phyloP scores from a whole-genome alignment of 2,329 filamentous ascomycete genomes.

The Aspergillus phoenicis region DNA sequence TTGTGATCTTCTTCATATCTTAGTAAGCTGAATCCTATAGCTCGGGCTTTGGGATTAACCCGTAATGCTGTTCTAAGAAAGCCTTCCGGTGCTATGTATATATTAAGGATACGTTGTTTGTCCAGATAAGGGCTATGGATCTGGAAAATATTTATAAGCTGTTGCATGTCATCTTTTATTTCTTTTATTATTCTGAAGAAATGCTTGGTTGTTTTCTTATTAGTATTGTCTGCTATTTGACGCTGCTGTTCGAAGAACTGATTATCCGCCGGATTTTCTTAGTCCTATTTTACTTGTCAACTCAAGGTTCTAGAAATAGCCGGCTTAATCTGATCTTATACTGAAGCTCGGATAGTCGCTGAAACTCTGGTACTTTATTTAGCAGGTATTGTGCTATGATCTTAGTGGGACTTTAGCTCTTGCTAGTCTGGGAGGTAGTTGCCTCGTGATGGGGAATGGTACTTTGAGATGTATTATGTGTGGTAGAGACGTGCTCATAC shows the following conservation, averaged over 20 bases:
- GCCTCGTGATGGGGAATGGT: background rate
- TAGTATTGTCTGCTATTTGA: slow-evolving; percentile 10
- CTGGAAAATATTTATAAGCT: slow-evolving; percentile 12
- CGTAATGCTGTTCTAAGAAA: slow-evolving; percentile 48
- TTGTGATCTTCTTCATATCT: slow-evolving; percentile 6
- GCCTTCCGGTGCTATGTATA: slow-evolving; percentile 60
- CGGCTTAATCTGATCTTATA: background rate
- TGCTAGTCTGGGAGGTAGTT: background rate
- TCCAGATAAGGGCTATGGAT: slow-evolving; percentile 5
- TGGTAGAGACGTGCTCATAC: background rate
- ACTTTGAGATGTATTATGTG: background rate
- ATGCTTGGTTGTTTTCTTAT: slow-evolving; percentile 2
- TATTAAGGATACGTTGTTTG: slow-evolving; percentile 49
- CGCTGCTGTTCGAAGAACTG: slow-evolving; percentile 16
- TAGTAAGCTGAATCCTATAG: slow-evolving; percentile 15
- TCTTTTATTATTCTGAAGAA: slow-evolving; percentile 17
- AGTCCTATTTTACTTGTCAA: slow-evolving; percentile 6
- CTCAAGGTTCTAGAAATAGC: background rate
- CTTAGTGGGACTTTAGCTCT: background rate
- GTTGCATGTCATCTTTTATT: slow-evolving; percentile 13
- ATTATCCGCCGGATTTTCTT: slow-evolving; percentile 9
- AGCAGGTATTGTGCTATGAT: slow-evolving; percentile 4
- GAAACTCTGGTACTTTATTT: slow-evolving; percentile 8
- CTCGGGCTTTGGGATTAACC: slow-evolving; percentile 38
- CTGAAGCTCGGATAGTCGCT: slow-evolving; percentile 9